Evolutionary conservation across 495 filamentous ascomycete genomes (phyloP), one percentile per base, ranked within the genome.

Genomic region (Xanthoparmelia taractica): DNA sequence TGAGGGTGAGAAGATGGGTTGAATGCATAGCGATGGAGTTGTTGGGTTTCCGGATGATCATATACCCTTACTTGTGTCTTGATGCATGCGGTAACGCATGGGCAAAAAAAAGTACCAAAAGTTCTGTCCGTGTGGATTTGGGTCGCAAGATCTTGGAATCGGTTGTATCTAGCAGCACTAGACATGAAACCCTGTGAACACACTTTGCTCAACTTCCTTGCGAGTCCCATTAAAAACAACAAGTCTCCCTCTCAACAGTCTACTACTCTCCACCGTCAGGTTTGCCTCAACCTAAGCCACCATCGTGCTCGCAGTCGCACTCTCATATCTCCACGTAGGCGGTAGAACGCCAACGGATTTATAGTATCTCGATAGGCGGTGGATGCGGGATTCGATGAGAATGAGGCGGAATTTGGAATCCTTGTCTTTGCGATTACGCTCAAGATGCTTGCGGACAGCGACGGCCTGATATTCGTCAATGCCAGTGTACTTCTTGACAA

Each of bases 341-440:
- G 95, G 92, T 60, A 99, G 87, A 74, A 91, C 93, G 84, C 92
- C 92, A 77, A 96, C 92, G 73, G 93, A 88, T 88, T 97, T 98
- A 88, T 97, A 98, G 86, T 92, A 90, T 68, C 92, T 86, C 68
- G 90, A 92, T 66, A 97, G 86, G 82, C 92, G 91, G 86, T 97
- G 95, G 81, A 99, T 97, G 77, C 95, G 91, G 74, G 94, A 97
- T 87, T 99, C 94, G 81, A 99, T 92, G 66, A 99, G 88, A 89
- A 99, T 97, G 63, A 99, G 87, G 74, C 93, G 92, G 89, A 98
- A 97, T 84, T 98, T 98, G 84, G 85, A 87, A 84, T 97, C 94
- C 82, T 91, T 95, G 87, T 97, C 94, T 85, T 99, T 99, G 78
- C 94, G 92, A 86, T 99, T 99, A 79, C 91, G 88, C 85, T 97